Evolutionary conservation across 805 yeast genomes (phyloP), one percentile per base, ranked within the genome.

Genomic region (Clavispora fructus): DNA sequence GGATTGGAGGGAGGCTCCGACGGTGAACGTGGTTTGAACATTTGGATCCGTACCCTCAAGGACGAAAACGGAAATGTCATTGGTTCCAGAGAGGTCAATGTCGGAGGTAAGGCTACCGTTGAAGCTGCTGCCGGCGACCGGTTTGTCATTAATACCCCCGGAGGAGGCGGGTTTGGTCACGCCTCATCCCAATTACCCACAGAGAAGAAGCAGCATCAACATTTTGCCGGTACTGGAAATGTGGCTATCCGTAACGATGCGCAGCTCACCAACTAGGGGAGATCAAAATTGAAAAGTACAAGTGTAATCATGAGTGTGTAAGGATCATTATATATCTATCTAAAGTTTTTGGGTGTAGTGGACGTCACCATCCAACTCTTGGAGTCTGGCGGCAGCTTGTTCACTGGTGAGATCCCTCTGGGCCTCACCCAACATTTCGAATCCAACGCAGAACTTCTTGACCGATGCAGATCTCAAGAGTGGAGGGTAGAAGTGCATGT

Each of bases 1-100:
- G 99, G 98, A 4, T 63, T 92, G 43, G 65, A 77, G 19, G 97
- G 97, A 1, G 99, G 98, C 29, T 73, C 67, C 28, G 79, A 80
- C 52, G 99, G 95, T 3, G 63, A 63, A 23, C 68, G 88, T 49
- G 99, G 99, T 6, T 55, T 53, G 43, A 65, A 71, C 53, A 55
- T 55, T 28, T 72, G 75, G 75, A 51, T 53, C 40, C 53, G 62
- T 40, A 53, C 55, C 39, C 47, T 60, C 17, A 42, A 37, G 30
- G 49, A 49, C 47, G 44, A 38, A 2, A 46, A 29, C 31, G 68
- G 68, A 12, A 44, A 57, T 12, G 44, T 63, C 19, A 61, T 60
- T 12, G 52, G 47, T 12, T 12, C 50, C 6, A 51, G 51, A 42
- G 58, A 56, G 26, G 59, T 54, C 19, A 54, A 52, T 42, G 49